These are phyloP conservation scores for Nidula niveotomentosa DNA, from an alignment of 1,284 basidiomycete species.

Conservation along the genomic window DNA sequence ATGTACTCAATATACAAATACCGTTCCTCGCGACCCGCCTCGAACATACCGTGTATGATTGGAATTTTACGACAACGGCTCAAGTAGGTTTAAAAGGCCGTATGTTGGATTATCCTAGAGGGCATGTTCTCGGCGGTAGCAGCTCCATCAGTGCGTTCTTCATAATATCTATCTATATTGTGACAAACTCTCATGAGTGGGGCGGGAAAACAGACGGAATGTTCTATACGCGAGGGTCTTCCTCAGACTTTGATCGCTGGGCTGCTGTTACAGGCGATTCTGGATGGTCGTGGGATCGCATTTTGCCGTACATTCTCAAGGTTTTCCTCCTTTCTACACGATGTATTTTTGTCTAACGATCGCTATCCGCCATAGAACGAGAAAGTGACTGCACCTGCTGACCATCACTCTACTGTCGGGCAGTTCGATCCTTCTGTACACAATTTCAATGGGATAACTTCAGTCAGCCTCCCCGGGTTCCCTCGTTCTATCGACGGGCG, in stretches of 20 bases:
- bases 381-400: conserved; percentile 25
- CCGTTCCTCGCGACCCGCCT: conserved; percentile 13
- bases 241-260: not conserved
- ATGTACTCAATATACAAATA: conserved; percentile 9
- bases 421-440: conserved; percentile 30
- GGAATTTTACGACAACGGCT: conserved; percentile 16
- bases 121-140: conserved; percentile 13
- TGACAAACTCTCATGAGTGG: too few relatives aligned
- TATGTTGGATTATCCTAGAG: conserved; percentile 10
- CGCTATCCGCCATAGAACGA: conserved; percentile 22
- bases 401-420: conserved; percentile 28
- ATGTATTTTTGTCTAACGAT: not conserved
- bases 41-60: conserved; percentile 12
- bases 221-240: conserved; percentile 1
- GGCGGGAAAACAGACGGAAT: not conserved
- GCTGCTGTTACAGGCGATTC: not conserved
- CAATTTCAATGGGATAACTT: conserved; percentile 26
- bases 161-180: too few relatives aligned
- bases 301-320: not conserved
- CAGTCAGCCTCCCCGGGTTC: conserved; percentile 32
- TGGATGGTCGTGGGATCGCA: not conserved
- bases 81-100: conserved; percentile 11
- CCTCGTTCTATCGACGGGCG: conserved; percentile 26
- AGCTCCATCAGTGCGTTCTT: conserved; percentile 8
- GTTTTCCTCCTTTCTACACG: not conserved